Evolutionary conservation across 306 rosid species (phyloP), one percentile per base, ranked within the genome.

Genomic region (Glycine tomentella): DNA sequence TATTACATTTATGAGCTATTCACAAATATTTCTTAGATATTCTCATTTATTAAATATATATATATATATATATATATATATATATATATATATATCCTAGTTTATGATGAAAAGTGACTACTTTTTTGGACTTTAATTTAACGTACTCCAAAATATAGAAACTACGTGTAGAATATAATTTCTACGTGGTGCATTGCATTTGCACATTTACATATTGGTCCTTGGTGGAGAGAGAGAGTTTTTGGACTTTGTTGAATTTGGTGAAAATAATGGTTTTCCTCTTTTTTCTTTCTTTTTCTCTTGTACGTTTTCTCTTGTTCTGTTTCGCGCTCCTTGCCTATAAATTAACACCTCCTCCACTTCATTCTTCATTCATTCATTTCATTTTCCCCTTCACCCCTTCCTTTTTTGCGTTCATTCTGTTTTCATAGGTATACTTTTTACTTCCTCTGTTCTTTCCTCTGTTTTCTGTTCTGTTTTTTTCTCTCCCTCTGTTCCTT

Each of bases 401-500:
- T 36, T 79, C 72, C 6, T 62, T 10, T 82, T 79, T 82, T 82
- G 72, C 84, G 86, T 86, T 86, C 61, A 75, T 38, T 87, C 74
- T 86, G 61, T 80, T 80, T 83, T 51, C 64, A 0, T 52, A 75
- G 79, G 89, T 87, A 77, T 40, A 59, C 31, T 61, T 17, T 25
- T 75, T 25, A 8, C 13, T 36, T 25, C 8, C 31, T 36, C 6
- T 55, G 17, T 4, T 53, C 3, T 63, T 0, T 42, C 25, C 36
- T 57, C 50, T 12, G 1, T 8, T 17, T 20, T 40, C 31, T 42
- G 36, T 44, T 56, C 33, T 38, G 6, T 10, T 69, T 59, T 46
- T 51, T 56, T 61, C 38, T 78, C 8, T 46, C 2, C 31, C 2
- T 25, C 31, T 25, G 2, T 25, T 38, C 2, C 31, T 17, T 13